A percentile compares a stretch with the other conserved stretches of the same genome.
phyloP scores from a whole-genome alignment of 352 stramenopile genomes.

The Phytophthora sp. region DNA sequence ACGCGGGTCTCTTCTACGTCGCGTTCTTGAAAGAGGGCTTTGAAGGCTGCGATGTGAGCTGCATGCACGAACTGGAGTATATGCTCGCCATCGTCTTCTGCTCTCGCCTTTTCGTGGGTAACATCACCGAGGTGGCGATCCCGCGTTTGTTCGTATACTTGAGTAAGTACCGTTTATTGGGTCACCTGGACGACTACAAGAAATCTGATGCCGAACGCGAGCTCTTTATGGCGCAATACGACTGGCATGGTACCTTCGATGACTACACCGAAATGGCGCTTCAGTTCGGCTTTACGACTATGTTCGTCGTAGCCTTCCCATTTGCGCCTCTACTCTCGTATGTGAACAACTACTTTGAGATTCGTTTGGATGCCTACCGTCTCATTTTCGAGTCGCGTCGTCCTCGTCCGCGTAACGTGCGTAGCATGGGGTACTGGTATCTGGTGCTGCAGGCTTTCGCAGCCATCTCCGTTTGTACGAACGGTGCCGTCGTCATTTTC shows the following conservation, averaged over 20 bases:
- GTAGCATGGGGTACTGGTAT: conserved; percentile 94
- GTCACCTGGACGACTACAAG: conserved; percentile 51
- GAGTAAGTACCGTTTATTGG: conserved; percentile 68
- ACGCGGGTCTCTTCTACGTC: conserved; percentile 94
- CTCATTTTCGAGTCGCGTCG: conserved; percentile 83
- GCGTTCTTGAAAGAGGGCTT: conserved; percentile 91
- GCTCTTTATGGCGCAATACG: conserved; percentile 83
- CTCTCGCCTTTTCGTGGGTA: conserved; percentile 84
- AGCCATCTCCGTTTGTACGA: conserved; percentile 92
- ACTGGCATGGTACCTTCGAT: conserved; percentile 88
- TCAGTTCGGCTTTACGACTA: conserved; percentile 89
- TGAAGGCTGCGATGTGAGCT: conserved; percentile 71
- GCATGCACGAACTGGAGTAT: conserved; percentile 90
- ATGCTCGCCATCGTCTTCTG: conserved; percentile 94
- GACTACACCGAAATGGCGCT: conserved; percentile 95
- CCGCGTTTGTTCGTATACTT: conserved; percentile 78
- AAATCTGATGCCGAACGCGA: conserved; percentile 70
- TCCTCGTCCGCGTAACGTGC: conserved; percentile 77
- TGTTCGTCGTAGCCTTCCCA: conserved; percentile 94
- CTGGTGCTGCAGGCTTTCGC: conserved; percentile 89
- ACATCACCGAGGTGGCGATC: conserved; percentile 80
- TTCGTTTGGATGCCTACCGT: conserved; percentile 90
- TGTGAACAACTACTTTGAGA: conserved; percentile 94
- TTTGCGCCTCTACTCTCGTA: conserved; percentile 92
- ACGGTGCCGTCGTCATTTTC: conserved; percentile 94